phyloP scores from a whole-genome alignment of 1,139 yeast species.

The Kodamaea sp. region DNA sequence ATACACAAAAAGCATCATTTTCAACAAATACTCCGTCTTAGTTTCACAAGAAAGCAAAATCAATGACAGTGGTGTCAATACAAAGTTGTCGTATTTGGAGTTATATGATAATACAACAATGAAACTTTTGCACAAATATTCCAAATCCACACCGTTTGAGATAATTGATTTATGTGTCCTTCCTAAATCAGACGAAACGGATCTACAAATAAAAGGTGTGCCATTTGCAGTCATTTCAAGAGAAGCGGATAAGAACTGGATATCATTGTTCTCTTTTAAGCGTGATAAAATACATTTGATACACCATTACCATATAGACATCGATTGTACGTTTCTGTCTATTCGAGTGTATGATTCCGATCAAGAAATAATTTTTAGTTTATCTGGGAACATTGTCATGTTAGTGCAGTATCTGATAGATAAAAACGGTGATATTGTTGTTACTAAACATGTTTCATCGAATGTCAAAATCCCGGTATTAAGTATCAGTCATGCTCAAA shows the following conservation, averaged over 20 bases:
- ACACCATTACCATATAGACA: constrained; percentile 3
- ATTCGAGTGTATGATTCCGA: constrained; percentile 2
- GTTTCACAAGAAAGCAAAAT: constrained; percentile 18
- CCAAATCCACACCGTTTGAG: constrained; percentile 11
- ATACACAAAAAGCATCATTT: constrained; percentile 3
- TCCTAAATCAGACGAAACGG: constrained; percentile 4
- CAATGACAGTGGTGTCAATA: constrained; percentile 14
- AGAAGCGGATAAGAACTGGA: constrained; percentile 2
- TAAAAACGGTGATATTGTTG: constrained; percentile 2
- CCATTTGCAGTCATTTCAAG: constrained; percentile 8
- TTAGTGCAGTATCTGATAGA: constrained; percentile 4
- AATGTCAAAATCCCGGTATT: constrained; percentile 6
- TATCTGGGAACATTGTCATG: constrained; percentile 7
- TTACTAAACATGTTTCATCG: constrained; percentile 1
- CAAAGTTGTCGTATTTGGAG: constrained; percentile 17
- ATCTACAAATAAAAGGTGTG: constrained; percentile 2
- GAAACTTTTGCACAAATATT: constrained; percentile 11
- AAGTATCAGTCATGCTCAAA: constrained; percentile 4
- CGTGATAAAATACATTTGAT: constrained; percentile 5
- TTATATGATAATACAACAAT: constrained; percentile 16
- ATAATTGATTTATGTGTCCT: constrained; percentile 19
- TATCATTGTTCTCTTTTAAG: constrained; percentile 5
- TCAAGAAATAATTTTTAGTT: constrained; percentile 5
- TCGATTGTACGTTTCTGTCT: constrained; percentile 4
- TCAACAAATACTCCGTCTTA: constrained; percentile 13